These are phyloP conservation scores for Conoideocrella luteorostrata DNA, from an alignment of 2,329 filamentous ascomycete species.

Conservation along the genomic window DNA sequence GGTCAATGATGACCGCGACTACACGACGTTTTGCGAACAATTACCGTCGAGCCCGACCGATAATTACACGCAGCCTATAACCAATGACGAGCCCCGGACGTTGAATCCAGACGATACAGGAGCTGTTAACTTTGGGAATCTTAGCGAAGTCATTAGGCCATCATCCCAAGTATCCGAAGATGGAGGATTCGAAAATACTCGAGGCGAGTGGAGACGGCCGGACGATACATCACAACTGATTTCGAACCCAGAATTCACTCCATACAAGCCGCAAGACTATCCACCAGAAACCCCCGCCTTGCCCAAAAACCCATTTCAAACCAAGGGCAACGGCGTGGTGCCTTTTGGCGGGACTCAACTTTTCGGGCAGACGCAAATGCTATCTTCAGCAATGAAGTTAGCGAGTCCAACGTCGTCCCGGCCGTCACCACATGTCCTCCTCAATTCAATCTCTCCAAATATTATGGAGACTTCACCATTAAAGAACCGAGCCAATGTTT, in stretches of 20 bases:
- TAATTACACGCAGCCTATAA: slow-evolving; percentile 19
- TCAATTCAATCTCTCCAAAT: slow-evolving; percentile 41
- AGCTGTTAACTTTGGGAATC: slow-evolving; percentile 38
- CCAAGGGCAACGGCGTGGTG: slow-evolving; percentile 25
- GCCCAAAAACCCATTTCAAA: slow-evolving; percentile 42
- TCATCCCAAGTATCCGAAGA: slow-evolving; percentile 38
- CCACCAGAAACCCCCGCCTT: slow-evolving; percentile 44
- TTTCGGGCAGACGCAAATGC: slow-evolving; percentile 48
- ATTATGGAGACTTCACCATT: slow-evolving; percentile 40
- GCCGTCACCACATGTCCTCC: slow-evolving; percentile 45
- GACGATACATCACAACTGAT: slow-evolving; percentile 28
- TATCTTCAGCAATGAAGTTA: slow-evolving; percentile 42
- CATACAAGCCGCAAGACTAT: slow-evolving; percentile 19
- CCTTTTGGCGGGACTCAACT: slow-evolving; percentile 41
- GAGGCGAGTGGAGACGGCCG: slow-evolving; percentile 31
- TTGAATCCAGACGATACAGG: slow-evolving; percentile 43
- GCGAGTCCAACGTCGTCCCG: slow-evolving; percentile 52
- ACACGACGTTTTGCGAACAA: slow-evolving; percentile 36
- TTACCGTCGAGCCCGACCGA: slow-evolving; percentile 22
- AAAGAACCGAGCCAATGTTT: slow-evolving; percentile 41
- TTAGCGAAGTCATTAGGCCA: slow-evolving; percentile 28
- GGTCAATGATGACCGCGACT: slow-evolving; percentile 50
- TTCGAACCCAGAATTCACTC: slow-evolving; percentile 23
- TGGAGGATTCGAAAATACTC: slow-evolving; percentile 30
- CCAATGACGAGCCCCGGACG: slow-evolving; percentile 26